Base-by-base conservation (phyloP, 352 stramenopile genomes). In the Pilasporangium apinafurcum region DNA sequence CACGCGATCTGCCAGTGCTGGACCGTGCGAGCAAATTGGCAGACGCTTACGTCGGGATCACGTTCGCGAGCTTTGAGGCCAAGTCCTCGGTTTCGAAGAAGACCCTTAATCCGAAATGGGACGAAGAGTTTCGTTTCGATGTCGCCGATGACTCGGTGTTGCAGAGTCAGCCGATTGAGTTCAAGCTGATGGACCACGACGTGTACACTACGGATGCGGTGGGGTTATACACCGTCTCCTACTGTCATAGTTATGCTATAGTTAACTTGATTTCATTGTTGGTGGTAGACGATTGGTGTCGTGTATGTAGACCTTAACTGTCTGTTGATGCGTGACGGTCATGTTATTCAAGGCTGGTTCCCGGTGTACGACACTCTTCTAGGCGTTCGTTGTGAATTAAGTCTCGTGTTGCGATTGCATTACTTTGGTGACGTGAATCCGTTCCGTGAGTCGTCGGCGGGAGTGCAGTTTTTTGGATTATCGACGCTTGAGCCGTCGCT, bases 221-320 rank as follows among this genome's bases (percentile, higher is more conserved):
- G 24, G 16, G 56, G 37, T 3, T 3, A n/a, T 31, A 3, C 10
- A 8, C 8, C 5, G 1, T 29, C 2, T n/a, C 12, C 21, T 44
- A 5, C 14, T 14, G 17, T 8, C 12, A 13, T 41, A 3, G 14
- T 8, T 9, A 28, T 32, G 21, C 32, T 51, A 10, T 30, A 29
- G 10, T 25, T 10, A 10, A 17, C 16, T 35, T 26, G 12, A 5
- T 43, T 10, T 42, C 12, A 8, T 37, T 21, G 22, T 44, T 44
- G 22, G 16, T 9, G 25, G 8, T 37, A 78, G 49, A 96, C 91
- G 20, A 97, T 99, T 49, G 96, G 96, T 2, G 82, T 98, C 25
- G 96, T 99, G 5, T 98, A 98, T 52, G 87, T 99, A 22, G 95
- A 98, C 62, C 75, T 99, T 29, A 98, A 98, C 79, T 97, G 94